Percentiles rank a stretch among this genome's conserved stretches.
Conservation (phyloP, 1,284 basidiomycete genomes). For the Ganoderma meredithae region DNA sequence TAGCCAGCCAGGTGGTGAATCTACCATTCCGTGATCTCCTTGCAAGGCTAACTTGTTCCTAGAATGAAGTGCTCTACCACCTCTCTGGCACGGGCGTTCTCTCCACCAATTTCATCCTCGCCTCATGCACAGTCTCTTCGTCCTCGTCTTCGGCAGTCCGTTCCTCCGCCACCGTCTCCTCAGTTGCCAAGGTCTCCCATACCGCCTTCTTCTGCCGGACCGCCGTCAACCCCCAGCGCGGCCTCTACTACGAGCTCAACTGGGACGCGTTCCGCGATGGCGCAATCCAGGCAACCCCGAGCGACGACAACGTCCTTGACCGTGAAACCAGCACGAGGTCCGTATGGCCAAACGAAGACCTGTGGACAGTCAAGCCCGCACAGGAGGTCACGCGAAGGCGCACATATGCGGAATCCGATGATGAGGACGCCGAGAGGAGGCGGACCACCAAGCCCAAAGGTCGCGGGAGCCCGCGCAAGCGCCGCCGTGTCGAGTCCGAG, state of each 20-base stretch:
- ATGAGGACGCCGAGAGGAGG: not conserved
- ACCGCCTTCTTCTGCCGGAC: conserved; percentile 60
- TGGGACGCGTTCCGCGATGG: conserved; percentile 59
- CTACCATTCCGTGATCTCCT: no score
- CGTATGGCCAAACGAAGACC: conserved; percentile 21
- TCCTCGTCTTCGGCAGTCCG: conserved; percentile 21
- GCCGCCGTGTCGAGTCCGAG: not conserved
- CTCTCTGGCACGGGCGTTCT: conserved; percentile 56
- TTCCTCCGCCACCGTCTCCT: conserved; percentile 8
- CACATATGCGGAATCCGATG: not conserved
- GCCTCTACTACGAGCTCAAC: conserved; percentile 66
- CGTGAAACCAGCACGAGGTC: conserved; percentile 11
- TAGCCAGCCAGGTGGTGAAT: no score
- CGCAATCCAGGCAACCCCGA: conserved; percentile 47
- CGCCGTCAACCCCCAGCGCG: conserved; percentile 64
- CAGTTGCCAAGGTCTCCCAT: conserved; percentile 23
- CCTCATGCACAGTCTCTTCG: conserved; percentile 56
- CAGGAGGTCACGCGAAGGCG: not conserved
- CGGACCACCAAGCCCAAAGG: not conserved
- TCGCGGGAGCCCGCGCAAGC: conserved; percentile 6
- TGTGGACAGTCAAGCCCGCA: conserved; percentile 22
- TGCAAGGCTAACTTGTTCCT: not conserved
- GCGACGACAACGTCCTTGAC: conserved; percentile 14
- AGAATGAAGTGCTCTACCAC: conserved; percentile 79
- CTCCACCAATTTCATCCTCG: conserved; percentile 56